These are phyloP conservation scores for Nigrospora osmanthi DNA, from an alignment of 2,329 filamentous ascomycete species.

Conservation along the genomic window DNA sequence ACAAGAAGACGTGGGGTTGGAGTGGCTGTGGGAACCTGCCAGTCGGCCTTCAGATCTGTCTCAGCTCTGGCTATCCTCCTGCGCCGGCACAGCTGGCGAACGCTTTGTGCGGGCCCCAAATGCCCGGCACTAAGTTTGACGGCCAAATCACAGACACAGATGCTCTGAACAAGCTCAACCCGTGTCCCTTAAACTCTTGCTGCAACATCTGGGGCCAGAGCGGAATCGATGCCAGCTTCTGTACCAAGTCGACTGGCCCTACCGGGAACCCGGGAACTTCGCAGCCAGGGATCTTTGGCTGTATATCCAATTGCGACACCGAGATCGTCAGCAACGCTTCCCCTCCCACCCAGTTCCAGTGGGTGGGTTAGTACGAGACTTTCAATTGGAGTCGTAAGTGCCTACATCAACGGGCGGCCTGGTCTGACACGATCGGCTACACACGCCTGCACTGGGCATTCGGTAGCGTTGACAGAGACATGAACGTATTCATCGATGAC, in stretches of 20 bases:
- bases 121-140: constrained; percentile 24
- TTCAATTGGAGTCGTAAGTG: constrained; percentile 18
- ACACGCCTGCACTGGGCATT: constrained; percentile 23
- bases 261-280: constrained; percentile 14
- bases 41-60: constrained; percentile 24
- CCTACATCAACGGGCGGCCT: constrained; percentile 11
- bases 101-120: constrained; percentile 36
- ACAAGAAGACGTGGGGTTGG: constrained; percentile 23
- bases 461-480: constrained; percentile 12
- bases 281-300: constrained; percentile 17
- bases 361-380: constrained; percentile 20
- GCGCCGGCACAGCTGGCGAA: constrained; percentile 28
- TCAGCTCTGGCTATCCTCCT: constrained; percentile 29
- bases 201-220: constrained; percentile 26
- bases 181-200: constrained; percentile 35
- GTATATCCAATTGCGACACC: constrained; percentile 12
- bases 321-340: constrained; percentile 5
- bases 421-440: constrained; percentile 8
- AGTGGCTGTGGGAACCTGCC: constrained; percentile 25
- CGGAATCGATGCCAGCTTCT: constrained; percentile 5
- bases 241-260: background rate
- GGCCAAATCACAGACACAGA: constrained; percentile 18
- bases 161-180: constrained; percentile 30
- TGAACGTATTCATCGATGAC: constrained; percentile 11
- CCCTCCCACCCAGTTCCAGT: constrained; percentile 2